phyloP scores from a whole-genome alignment of 495 filamentous ascomycete genomes.

The Diplogelasinospora grovesii region DNA sequence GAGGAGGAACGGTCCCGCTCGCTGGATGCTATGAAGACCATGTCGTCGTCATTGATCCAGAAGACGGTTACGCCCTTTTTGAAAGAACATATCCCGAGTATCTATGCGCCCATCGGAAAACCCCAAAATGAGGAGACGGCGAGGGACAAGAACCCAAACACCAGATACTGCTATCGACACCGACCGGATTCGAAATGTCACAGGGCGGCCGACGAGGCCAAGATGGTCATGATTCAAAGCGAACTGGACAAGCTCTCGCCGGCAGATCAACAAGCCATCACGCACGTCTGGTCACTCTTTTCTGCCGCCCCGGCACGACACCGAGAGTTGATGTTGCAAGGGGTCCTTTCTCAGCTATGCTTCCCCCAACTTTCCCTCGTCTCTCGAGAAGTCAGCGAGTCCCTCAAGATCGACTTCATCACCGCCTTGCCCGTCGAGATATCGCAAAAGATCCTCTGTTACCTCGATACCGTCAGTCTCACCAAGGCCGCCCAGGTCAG shows the following conservation, averaged over 20 bases:
- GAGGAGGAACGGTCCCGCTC: conserved; percentile 28
- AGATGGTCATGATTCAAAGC: conserved; percentile 88
- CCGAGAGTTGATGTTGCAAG: conserved; percentile 88
- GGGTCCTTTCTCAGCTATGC: conserved; percentile 91
- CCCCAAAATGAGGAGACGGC: conserved; percentile 31
- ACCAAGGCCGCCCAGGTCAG: conserved; percentile 97
- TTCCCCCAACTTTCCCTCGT: conserved; percentile 94
- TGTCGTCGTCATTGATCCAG: conserved; percentile 43
- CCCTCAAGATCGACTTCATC: conserved; percentile 94
- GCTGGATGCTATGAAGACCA: conserved; percentile 32
- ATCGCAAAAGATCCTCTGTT: conserved; percentile 86
- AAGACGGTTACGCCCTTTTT: conserved; percentile 73
- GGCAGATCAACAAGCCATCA: conserved; percentile 76
- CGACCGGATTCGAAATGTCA: conserved; percentile 90
- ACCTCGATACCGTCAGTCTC: conserved; percentile 89
- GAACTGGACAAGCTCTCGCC: conserved; percentile 76
- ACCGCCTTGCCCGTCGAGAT: conserved; percentile 82
- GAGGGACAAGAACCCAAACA: conserved; percentile 56
- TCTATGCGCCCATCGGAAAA: conserved; percentile 66
- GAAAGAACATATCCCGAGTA: conserved; percentile 72
- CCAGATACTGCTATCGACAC: conserved; percentile 93
- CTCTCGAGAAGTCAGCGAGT: conserved; percentile 76
- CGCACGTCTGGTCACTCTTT: conserved; percentile 95
- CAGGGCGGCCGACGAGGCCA: conserved; percentile 84
- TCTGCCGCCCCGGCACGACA: conserved; percentile 92